Percentiles rank a stretch among this genome's conserved stretches.
These are phyloP conservation scores for Pleodorina starrii DNA, from an alignment of 139 green algal genomes.

Conservation along the genomic window DNA sequence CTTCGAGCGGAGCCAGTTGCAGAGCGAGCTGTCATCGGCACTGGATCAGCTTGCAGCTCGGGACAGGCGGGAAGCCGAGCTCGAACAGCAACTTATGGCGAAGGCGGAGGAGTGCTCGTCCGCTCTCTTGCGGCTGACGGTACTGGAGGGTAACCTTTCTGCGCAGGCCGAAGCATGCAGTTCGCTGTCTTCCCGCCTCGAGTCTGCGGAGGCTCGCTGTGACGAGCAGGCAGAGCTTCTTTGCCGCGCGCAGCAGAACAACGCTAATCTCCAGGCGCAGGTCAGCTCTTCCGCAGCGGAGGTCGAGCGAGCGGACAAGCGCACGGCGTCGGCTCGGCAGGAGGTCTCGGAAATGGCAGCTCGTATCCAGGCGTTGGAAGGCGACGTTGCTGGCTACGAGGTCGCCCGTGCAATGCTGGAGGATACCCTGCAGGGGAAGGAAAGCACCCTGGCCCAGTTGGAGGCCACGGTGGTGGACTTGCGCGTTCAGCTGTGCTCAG, in stretches of 20 bases:
- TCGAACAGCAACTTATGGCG: not conserved
- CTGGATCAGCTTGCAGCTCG: not conserved
- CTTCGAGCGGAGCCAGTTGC: too few species aligned
- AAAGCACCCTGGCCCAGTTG: not conserved
- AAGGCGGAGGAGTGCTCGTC: not conserved
- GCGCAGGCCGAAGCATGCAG: not conserved
- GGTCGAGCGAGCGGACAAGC: not conserved
- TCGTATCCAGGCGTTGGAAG: not conserved
- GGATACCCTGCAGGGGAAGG: not conserved
- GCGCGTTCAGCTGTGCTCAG: not conserved
- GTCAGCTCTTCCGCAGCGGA: not conserved
- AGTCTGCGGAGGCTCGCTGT: not conserved
- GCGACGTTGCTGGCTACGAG: not conserved
- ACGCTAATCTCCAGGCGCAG: not conserved
- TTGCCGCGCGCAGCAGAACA: not conserved
- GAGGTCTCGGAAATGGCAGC: not conserved
- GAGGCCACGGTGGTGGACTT: not conserved
- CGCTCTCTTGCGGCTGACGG: not conserved
- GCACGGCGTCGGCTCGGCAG: not conserved
- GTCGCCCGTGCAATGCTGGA: not conserved
- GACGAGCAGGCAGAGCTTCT: not conserved
- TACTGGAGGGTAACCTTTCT: not conserved
- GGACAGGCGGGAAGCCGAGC: not conserved
- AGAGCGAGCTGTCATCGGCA: not conserved
- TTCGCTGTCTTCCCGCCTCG: not conserved